Evolutionary conservation across 73 alveolate genomes (phyloP), one percentile per base, ranked within the genome.

Genomic region (Paramecium primaurelia): DNA sequence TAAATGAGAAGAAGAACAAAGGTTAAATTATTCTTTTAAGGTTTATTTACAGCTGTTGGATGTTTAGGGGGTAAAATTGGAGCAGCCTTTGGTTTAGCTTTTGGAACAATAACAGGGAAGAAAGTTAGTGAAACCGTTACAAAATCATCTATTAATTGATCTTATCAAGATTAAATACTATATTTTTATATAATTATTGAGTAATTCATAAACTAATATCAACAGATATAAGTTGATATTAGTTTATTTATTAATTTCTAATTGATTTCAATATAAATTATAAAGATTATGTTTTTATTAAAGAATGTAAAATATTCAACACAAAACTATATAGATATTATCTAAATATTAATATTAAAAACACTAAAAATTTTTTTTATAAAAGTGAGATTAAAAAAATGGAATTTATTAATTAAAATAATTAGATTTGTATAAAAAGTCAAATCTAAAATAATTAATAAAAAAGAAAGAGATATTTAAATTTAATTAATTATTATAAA

Each of bases 1-100:
- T 34, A 75, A 75, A 75, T 37, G 60, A 75, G 88, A 75, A 75
- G 88, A 75, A 75, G 88, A 36, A 30, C 14, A 10, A 75, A 75
- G n/a, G 37, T 75, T 37, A 37, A 37, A 40, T 75, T 75, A 75
- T 75, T 75, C 20, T 75, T 75, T 37, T 75, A 34, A 75, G 88
- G 88, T 14, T 32, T 75, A 6, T 75, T 75, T 14, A 40, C 88
- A 14, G 14, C 25, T n/a, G 40, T 75, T 37, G 88, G 88, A 6
- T 8, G 60, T 37, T 75, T 30, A 2, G 88, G 88, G 37, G 88
- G 88, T 34, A 75, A 75, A 75, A 20, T 75, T 37, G 88, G 88
- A 37, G 88, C 88, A 14, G 20, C 10, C 14, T 22, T 75, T 37
- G 88, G 88, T 32, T 34, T 14, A 4, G 34, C 28, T 2, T 4